These are phyloP conservation scores for Triticum timopheevii DNA, from an alignment of 176 grass and related monocot genomes.

Conservation along the genomic window DNA sequence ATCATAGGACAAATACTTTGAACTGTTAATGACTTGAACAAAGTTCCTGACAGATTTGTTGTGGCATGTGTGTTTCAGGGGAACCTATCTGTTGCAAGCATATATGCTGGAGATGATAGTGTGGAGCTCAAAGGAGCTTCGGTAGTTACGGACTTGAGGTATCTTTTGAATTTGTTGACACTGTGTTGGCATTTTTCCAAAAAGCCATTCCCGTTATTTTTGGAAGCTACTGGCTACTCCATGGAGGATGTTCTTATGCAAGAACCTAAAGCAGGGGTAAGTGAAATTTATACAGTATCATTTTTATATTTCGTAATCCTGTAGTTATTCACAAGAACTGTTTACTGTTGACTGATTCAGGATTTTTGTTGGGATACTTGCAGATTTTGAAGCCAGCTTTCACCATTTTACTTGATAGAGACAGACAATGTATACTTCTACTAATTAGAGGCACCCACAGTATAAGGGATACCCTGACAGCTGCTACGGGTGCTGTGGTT, in stretches of 20 bases:
- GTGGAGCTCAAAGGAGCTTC: constrained; percentile 76
- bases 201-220: constrained; percentile 91
- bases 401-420: constrained; percentile 87
- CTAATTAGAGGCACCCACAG: constrained; percentile 98
- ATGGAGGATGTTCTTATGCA: constrained; percentile 83
- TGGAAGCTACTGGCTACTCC: constrained; percentile 77
- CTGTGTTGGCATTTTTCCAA: constrained; percentile 99
- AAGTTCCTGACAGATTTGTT: constrained; percentile 22
- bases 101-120: constrained; percentile 87
- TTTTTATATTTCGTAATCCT: neutral
- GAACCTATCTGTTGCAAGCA: constrained; percentile 82
- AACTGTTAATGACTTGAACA: neutral
- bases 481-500: constrained; percentile 91
- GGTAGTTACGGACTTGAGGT: constrained; percentile 76
- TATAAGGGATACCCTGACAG: constrained; percentile 95
- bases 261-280: constrained; percentile 99
- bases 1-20: neutral
- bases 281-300: constrained; percentile 26
- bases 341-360: constrained; percentile 26
- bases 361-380: constrained; percentile 29
- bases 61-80: constrained; percentile 66
- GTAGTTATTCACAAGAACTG: neutral
- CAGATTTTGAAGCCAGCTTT: constrained; percentile 99
- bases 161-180: constrained; percentile 82
- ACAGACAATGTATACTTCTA: constrained; percentile 72